A percentile compares a stretch with the other conserved stretches of the same genome.
phyloP scores from a whole-genome alignment of 2,329 filamentous ascomycete genomes.

The Diaporthe citriasiana region DNA sequence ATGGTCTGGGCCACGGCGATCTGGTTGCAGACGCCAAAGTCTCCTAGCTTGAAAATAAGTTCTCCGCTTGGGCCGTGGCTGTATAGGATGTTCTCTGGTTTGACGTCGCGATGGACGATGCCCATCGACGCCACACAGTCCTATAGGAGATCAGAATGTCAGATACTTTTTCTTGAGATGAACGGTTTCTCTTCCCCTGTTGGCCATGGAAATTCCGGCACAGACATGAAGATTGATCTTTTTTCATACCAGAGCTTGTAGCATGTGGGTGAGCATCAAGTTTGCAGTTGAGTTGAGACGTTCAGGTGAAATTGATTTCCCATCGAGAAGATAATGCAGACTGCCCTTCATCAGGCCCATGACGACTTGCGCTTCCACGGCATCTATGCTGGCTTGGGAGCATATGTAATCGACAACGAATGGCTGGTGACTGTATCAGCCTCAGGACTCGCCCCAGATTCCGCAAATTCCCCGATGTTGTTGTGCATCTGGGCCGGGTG shows the following conservation, averaged over 20 bases:
- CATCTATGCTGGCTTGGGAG: not conserved
- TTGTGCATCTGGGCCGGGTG: too few relatives aligned
- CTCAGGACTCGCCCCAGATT: too few relatives aligned
- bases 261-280: constrained; percentile 5
- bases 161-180: not conserved
- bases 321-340: not conserved
- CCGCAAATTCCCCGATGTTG: too few relatives aligned
- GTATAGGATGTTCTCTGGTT: constrained; percentile 33
- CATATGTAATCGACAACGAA: constrained; percentile 13
- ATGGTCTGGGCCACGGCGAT: not conserved
- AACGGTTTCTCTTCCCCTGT: too few relatives aligned
- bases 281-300: not conserved
- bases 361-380: not conserved
- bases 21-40: constrained; percentile 42
- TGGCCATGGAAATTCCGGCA: too few relatives aligned
- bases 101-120: constrained; percentile 28
- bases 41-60: constrained; percentile 44
- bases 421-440: not conserved
- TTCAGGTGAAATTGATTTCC: not conserved
- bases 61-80: not conserved
- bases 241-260: constrained; percentile 14
- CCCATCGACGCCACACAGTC: constrained; percentile 1
- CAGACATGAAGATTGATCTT: not conserved
- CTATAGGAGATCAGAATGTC: not conserved
- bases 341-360: constrained; percentile 30